Evolutionary conservation across 495 filamentous ascomycete genomes (phyloP), one percentile per base, ranked within the genome.

Genomic region (Penicillium egyptiacum): DNA sequence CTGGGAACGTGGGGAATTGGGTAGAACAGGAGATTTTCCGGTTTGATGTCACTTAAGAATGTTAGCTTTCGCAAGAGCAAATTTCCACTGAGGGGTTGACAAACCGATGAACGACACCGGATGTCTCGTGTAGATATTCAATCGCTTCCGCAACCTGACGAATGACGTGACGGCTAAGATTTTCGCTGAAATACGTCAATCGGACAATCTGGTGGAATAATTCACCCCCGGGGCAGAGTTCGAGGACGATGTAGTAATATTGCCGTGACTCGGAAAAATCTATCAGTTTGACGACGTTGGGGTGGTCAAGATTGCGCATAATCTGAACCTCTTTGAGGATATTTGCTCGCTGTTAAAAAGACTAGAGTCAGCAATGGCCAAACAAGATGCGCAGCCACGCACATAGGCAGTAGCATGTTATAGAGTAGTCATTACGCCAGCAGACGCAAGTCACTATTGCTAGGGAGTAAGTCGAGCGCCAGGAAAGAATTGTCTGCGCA

Each of bases 261-360:
- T 97, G 91, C 37, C 79, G 82, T 8, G 92, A 95, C 73, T 98
- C 94, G 53, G 88, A 88, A 66, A 98, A 98, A 63, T 95, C 89
- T 61, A 97, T 81, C 20, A 98, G 82, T 64, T 90, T 91, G 74
- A 95, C 84, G 63, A 98, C 91, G 65, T 97, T 97, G 20, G 92
- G 92, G 62, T 98, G 95, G 60, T 98, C 91, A 47, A 98, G 79
- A 65, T 92, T 87, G 42, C 91, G 90, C 94, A 98, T 98, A 69
- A 98, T 98, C 70, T 96, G 92, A 12, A 98, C 95, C 70, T 98
- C 94, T 71, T 98, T 98, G 46, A 98, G 78, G 56, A 98, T 97
- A 62, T 98, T 98, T 55, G 92, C 88, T 77, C 94, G 82, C 94
- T 98, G 71, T 63, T 57, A 62, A 53, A 41, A 40, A 56, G 12